Evolutionary conservation across 2,329 filamentous ascomycete genomes (phyloP).

Genomic region (Penicillium frequentans): DNA sequence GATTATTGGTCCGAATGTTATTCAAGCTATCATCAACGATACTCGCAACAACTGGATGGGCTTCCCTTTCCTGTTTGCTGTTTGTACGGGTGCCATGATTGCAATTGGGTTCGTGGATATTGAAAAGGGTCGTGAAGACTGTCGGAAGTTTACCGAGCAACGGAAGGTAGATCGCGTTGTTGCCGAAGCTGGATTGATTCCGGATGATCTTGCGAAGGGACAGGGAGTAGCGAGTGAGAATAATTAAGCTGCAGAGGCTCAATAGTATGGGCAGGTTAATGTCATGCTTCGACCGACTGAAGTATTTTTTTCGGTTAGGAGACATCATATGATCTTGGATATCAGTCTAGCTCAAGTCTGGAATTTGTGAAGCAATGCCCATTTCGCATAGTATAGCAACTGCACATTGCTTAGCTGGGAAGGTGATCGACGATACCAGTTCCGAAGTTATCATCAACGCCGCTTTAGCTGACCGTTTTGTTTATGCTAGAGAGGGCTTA

Average conservation of each 20-base stretch:
- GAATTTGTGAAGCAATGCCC: too few relatives aligned
- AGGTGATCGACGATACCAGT: too few relatives aligned
- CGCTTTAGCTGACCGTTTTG: neutral
- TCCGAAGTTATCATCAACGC: neutral
- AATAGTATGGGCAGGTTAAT: neutral
- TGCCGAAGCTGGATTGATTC: conserved; percentile 24
- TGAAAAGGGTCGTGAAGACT: conserved; percentile 43
- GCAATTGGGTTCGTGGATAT: conserved; percentile 43
- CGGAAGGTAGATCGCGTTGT: conserved; percentile 31
- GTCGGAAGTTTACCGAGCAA: conserved; percentile 37
- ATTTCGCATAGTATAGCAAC: neutral
- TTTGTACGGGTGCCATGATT: conserved; percentile 40
- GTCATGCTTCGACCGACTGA: too few relatives aligned
- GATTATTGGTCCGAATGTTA: conserved; percentile 46
- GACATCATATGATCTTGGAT: too few relatives aligned
- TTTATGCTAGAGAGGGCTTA: neutral
- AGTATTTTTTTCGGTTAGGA: too few relatives aligned
- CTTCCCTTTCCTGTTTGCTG: conserved; percentile 44
- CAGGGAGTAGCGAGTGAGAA: neutral
- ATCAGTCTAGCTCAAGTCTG: neutral
- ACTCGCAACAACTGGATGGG: conserved; percentile 47
- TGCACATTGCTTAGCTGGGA: too few relatives aligned
- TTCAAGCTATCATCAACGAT: conserved; percentile 45
- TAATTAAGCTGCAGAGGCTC: neutral
- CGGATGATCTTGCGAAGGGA: conserved; percentile 18